Conservation (phyloP, 2,329 filamentous ascomycete species). For the Arthroderma uncinatum region DNA sequence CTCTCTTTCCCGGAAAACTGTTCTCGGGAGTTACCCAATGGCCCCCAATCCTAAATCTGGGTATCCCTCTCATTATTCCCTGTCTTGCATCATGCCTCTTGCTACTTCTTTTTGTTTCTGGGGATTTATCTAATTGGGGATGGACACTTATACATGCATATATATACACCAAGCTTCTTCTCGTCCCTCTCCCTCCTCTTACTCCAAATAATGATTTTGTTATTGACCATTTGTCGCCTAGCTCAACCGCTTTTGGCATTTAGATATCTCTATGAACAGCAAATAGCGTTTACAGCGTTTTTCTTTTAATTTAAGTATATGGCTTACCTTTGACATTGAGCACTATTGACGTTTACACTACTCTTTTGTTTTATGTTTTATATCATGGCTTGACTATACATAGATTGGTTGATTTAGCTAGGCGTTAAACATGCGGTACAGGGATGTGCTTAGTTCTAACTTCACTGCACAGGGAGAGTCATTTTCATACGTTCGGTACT, state of each 20-base stretch:
- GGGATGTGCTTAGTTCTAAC: background rate
- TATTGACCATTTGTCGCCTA: background rate
- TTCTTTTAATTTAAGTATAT: background rate
- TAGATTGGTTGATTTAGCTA: background rate
- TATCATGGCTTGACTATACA: background rate
- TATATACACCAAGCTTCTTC: constrained; percentile 1
- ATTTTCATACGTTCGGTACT: no score
- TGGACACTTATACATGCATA: background rate
- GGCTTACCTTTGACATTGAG: background rate
- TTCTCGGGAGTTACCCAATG: background rate
- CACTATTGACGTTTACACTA: background rate
- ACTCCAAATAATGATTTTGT: background rate
- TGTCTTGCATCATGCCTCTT: background rate
- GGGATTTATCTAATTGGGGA: background rate
- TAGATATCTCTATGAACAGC: background rate
- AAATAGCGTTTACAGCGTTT: background rate
- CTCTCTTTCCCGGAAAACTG: background rate
- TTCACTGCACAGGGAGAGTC: no score
- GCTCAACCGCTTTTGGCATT: background rate
- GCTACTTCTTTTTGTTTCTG: background rate
- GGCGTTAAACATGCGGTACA: background rate
- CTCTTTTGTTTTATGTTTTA: background rate
- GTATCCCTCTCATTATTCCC: background rate
- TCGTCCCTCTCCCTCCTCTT: background rate
- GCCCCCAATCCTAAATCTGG: background rate